Evolutionary conservation across 2,329 filamentous ascomycete species (phyloP).

Genomic region (Trichoderma atrobrunneum): DNA sequence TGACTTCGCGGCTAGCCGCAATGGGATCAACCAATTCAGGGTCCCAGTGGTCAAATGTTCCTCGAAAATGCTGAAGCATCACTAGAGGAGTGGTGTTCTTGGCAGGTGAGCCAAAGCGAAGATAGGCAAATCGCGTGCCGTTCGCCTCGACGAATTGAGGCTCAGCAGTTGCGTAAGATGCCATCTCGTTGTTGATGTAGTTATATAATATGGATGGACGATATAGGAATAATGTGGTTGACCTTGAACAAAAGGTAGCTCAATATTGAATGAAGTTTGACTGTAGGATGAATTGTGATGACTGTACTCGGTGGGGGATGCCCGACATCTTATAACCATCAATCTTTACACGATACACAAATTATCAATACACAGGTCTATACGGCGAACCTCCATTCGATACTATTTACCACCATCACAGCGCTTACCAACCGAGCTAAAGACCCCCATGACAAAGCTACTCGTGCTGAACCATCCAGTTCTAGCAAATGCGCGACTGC

Average conservation of each 20-base stretch:
- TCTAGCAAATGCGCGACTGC: background rate
- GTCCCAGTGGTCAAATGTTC: slow-evolving; percentile 9
- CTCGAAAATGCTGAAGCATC: background rate
- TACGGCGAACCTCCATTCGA: background rate
- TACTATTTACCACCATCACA: background rate
- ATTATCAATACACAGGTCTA: background rate
- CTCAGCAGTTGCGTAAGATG: slow-evolving; percentile 9
- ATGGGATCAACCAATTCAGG: background rate
- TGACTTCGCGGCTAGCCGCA: background rate
- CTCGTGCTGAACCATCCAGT: background rate
- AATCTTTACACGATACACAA: background rate
- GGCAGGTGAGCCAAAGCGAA: background rate
- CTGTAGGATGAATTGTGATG: background rate
- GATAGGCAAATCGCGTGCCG: slow-evolving; percentile 6
- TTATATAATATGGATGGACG: background rate
- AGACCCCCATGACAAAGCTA: background rate
- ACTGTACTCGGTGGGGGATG: background rate
- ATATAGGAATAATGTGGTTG: background rate
- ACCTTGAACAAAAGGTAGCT: background rate
- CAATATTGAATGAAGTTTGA: background rate
- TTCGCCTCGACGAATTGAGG: slow-evolving; percentile 9
- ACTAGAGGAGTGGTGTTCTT: background rate
- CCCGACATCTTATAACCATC: background rate
- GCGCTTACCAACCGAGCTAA: background rate
- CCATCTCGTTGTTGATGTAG: background rate